These are phyloP conservation scores for Stemphylium beticola DNA, from an alignment of 2,329 filamentous ascomycete genomes.

Conservation along the genomic window DNA sequence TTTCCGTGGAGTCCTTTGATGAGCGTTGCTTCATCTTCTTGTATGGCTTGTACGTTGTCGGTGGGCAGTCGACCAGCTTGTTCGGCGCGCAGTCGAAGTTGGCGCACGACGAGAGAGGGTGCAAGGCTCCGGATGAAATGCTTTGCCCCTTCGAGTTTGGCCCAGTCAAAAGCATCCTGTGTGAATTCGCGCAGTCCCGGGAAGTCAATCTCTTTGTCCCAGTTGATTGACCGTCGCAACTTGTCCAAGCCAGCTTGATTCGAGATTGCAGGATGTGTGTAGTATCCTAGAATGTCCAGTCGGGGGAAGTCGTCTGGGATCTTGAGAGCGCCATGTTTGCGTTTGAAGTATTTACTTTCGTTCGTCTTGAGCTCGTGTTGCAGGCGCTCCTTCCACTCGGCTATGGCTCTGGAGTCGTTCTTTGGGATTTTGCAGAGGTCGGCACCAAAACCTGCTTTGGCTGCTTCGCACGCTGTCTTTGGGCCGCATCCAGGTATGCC, in stretches of 20 bases:
- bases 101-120: slow-evolving; percentile 73
- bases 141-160: slow-evolving; percentile 74
- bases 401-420: slow-evolving; percentile 65
- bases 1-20: slow-evolving; percentile 71
- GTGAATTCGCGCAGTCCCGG: slow-evolving; percentile 74
- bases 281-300: slow-evolving; percentile 79
- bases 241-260: slow-evolving; percentile 61
- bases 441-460: slow-evolving; percentile 82
- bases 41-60: slow-evolving; percentile 46
- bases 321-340: slow-evolving; percentile 72
- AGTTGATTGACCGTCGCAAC: slow-evolving; percentile 62
- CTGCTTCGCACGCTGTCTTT: slow-evolving; percentile 88
- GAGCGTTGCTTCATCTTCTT: slow-evolving; percentile 59
- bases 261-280: slow-evolving; percentile 86
- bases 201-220: slow-evolving; percentile 70
- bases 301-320: slow-evolving; percentile 86
- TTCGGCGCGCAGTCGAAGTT: slow-evolving; percentile 52
- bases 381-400: slow-evolving; percentile 74
- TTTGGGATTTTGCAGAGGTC: slow-evolving; percentile 71
- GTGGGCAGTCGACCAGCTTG: slow-evolving; percentile 23
- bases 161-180: slow-evolving; percentile 85
- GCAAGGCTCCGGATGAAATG: slow-evolving; percentile 85
- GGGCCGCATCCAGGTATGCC: slow-evolving; percentile 87
- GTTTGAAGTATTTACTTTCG: slow-evolving; percentile 78
- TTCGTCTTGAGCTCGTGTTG: slow-evolving; percentile 82